Percentiles rank a stretch among this genome's conserved stretches.
Evolutionary conservation across 208 protist species (phyloP).

Genomic region (Acanthamoeba lenticulata): DNA sequence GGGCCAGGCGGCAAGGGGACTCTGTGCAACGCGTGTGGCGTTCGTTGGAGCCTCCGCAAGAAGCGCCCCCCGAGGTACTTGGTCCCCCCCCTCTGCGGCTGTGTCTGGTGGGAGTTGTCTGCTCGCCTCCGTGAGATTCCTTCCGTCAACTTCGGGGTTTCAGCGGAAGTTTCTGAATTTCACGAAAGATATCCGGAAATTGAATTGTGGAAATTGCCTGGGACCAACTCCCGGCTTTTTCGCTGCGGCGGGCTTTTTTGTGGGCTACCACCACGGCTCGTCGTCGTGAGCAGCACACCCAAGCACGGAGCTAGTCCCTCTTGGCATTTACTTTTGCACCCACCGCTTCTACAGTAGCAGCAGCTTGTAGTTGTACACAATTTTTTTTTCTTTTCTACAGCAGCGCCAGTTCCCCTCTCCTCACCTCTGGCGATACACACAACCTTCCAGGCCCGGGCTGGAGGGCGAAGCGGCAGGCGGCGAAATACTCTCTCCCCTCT

Average conservation of each 20-base stretch:
- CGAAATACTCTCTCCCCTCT: not conserved
- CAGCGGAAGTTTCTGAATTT: too few species aligned
- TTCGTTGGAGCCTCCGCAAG: constrained; percentile 14
- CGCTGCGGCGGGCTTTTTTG: too few species aligned
- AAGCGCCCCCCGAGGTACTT: not conserved
- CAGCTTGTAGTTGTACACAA: too few species aligned
- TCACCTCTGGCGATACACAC: not conserved
- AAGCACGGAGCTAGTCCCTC: too few species aligned
- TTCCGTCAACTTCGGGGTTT: too few species aligned
- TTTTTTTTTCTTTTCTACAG: too few species aligned
- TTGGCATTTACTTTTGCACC: too few species aligned
- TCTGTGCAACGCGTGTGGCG: constrained; percentile 23
- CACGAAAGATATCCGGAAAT: not conserved
- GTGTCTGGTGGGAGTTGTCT: not conserved
- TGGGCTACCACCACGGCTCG: too few species aligned
- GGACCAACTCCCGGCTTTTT: not conserved
- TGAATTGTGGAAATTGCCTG: not conserved
- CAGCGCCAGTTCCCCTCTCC: not conserved
- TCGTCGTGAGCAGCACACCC: too few species aligned
- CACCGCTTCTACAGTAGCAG: too few species aligned
- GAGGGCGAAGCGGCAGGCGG: not conserved
- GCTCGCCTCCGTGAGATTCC: too few species aligned
- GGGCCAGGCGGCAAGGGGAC: constrained; percentile 38
- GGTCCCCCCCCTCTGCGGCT: not conserved
- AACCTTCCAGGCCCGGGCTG: not conserved